Conservation (phyloP, 2,329 filamentous ascomycete species). For the Stagonosporopsis tanaceti region DNA sequence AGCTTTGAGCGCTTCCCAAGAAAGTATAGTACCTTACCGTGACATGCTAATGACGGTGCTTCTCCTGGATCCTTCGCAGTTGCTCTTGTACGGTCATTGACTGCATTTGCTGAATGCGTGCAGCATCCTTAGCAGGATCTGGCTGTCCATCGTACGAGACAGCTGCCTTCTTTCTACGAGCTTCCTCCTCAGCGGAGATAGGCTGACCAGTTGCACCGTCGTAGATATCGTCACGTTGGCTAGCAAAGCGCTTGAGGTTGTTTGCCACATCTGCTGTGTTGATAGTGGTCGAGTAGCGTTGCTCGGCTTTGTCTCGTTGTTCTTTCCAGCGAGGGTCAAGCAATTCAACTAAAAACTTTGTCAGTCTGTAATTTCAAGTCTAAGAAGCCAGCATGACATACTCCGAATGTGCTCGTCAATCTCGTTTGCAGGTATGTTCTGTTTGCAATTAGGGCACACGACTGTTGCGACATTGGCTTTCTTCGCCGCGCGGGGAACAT, state of each 20-base stretch:
- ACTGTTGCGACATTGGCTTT: slow-evolving; percentile 71
- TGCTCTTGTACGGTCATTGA: slow-evolving; percentile 80
- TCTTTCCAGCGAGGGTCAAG: slow-evolving; percentile 96
- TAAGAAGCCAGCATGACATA: slow-evolving; percentile 51
- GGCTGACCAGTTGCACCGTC: slow-evolving; percentile 74
- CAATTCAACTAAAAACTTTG: slow-evolving; percentile 71
- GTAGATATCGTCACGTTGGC: slow-evolving; percentile 86
- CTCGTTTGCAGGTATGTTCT: slow-evolving; percentile 86
- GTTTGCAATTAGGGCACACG: slow-evolving; percentile 91
- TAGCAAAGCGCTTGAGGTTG: slow-evolving; percentile 93
- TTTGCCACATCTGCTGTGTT: slow-evolving; percentile 87
- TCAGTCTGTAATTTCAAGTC: slow-evolving; percentile 48
- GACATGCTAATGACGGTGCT: slow-evolving; percentile 43
- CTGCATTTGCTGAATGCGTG: slow-evolving; percentile 61
- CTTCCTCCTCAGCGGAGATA: slow-evolving; percentile 75
- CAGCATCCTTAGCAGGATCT: slow-evolving; percentile 64
- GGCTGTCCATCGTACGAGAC: slow-evolving; percentile 70
- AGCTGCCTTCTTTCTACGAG: slow-evolving; percentile 78
- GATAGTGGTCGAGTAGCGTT: slow-evolving; percentile 85
- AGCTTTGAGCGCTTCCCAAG: not conserved
- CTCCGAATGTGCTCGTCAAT: slow-evolving; percentile 92
- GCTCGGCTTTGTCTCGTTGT: slow-evolving; percentile 87
- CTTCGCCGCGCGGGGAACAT: slow-evolving; percentile 81
- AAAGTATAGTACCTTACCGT: slow-evolving; percentile 9
- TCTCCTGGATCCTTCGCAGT: slow-evolving; percentile 73